Evolutionary conservation across 164 flowering plant genomes (phyloP).

Genomic region (Echeveria elegans): DNA sequence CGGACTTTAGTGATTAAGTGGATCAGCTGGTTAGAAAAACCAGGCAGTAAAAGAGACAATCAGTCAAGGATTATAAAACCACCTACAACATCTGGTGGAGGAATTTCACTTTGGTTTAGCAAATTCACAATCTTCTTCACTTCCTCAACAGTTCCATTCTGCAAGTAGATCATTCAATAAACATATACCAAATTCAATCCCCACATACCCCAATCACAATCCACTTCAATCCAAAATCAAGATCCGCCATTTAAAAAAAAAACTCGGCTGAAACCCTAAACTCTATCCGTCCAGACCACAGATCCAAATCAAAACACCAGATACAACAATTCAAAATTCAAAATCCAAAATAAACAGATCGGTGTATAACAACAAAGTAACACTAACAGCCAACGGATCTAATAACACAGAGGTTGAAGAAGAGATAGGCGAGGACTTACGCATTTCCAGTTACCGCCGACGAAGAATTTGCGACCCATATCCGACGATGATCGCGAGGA

Average conservation of each 20-base stretch:
- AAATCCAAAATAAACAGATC: not conserved
- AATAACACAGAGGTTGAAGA: not conserved
- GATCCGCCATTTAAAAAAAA: slow-evolving; percentile 11
- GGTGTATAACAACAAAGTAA: too few relatives aligned
- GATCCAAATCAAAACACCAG: not conserved
- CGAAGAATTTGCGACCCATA: slow-evolving; percentile 79
- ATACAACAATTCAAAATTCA: not conserved
- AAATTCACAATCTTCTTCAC: slow-evolving; percentile 76
- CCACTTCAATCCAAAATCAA: not conserved
- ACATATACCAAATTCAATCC: not conserved
- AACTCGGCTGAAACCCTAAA: not conserved
- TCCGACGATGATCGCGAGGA: slow-evolving; percentile 1
- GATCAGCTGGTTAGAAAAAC: too few relatives aligned
- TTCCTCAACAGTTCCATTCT: slow-evolving; percentile 91
- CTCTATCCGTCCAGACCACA: not conserved
- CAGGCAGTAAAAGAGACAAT: not conserved
- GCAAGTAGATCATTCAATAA: slow-evolving; percentile 12
- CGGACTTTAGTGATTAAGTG: too few relatives aligned
- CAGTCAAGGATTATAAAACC: not conserved
- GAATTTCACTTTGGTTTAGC: slow-evolving; percentile 59
- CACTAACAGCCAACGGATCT: not conserved
- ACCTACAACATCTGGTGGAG: slow-evolving; percentile 77
- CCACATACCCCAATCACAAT: not conserved
- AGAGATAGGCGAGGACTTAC: slow-evolving; percentile 24
- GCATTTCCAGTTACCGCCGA: slow-evolving; percentile 98